Evolutionary conservation across 768 basidiomycete genomes (phyloP), one percentile per base, ranked within the genome.

Genomic region (Serendipita sp.): DNA sequence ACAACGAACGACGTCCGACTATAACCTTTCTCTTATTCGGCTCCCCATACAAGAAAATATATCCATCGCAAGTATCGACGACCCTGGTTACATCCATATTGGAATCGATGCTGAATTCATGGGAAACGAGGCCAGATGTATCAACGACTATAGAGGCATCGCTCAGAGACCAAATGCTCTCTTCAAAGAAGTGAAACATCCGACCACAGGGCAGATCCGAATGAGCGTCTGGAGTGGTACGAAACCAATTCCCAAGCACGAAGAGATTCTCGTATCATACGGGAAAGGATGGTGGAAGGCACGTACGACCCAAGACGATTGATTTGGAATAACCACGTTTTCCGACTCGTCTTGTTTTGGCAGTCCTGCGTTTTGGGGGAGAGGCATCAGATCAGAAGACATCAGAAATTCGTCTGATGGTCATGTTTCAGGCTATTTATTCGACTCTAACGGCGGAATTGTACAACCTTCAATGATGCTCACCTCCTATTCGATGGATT

Each of bases 71-170:
- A 23, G 2, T 30, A 16, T 3, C 36, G 45, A 56, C 2, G 15
- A 76, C 65, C 76, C 79, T 63, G 83, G 82, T 5, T 41, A 63
- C 18, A 70, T 80, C 45, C 85, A 77, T 70, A 80, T 93, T 18
- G 92, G 91, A 1, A 78, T 76, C 7, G 92, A 96, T 72, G 91
- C 91, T 18, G 77, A 77, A 34, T 68, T 48, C 2, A 81, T 81
- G 77, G 93, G 93, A 34, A 96, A 94, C 74, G 89, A 92, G 73
- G 86, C 86, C 1, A 78, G 93, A 70, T 93, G 95, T 71, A 78
- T 91, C 66, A 96, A 96, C 69, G 93, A 95, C 76, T 97, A 86
- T 74, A 81, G 93, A 64, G 89, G 91, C 2, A 77, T 92, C n/a
- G 75, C 72, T 58, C 72, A 73, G 28, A 85, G 77, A 71, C 83